Evolutionary conservation across 352 stramenopile species (phyloP).

Genomic region (Phytophthora pini): DNA sequence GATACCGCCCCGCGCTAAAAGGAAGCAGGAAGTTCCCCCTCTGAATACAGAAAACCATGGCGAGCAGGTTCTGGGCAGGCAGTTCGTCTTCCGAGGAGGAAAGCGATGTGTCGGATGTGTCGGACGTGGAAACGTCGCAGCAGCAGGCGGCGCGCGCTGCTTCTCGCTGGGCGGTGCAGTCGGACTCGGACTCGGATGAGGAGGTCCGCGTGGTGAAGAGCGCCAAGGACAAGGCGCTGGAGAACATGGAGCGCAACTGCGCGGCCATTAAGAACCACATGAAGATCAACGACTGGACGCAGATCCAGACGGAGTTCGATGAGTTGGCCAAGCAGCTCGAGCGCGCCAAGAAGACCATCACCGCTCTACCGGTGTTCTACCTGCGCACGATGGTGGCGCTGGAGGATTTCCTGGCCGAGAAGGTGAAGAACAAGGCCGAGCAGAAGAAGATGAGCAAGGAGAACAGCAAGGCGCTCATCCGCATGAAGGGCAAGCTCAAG

Average conservation of each 20-base stretch:
- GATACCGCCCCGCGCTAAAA: slow-evolving; percentile 17
- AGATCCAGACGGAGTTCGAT: slow-evolving; percentile 96
- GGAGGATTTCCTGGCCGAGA: slow-evolving; percentile 92
- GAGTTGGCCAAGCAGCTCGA: slow-evolving; percentile 93
- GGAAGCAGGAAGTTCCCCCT: slow-evolving; percentile 14
- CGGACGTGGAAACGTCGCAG: slow-evolving; percentile 76
- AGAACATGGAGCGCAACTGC: slow-evolving; percentile 75
- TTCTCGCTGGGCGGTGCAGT: slow-evolving; percentile 84
- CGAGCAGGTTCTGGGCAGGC: slow-evolving; percentile 86
- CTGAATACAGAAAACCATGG: slow-evolving; percentile 52
- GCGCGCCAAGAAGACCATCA: slow-evolving; percentile 88
- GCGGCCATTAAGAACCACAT: slow-evolving; percentile 89
- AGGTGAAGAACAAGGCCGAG: slow-evolving; percentile 95
- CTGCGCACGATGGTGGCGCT: slow-evolving; percentile 93
- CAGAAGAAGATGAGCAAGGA: slow-evolving; percentile 98
- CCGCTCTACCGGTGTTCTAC: slow-evolving; percentile 91
- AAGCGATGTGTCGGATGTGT: slow-evolving; percentile 76
- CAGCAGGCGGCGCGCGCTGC: slow-evolving; percentile 76
- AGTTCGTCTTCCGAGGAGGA: slow-evolving; percentile 84
- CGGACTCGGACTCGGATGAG: slow-evolving; percentile 85
- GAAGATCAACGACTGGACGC: slow-evolving; percentile 96
- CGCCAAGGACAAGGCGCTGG: slow-evolving; percentile 92
- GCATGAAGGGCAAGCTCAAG: slow-evolving; percentile 98
- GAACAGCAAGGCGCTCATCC: slow-evolving; percentile 96
- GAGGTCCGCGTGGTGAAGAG: slow-evolving; percentile 96